These are phyloP conservation scores for Solanum pimpinellifolium DNA, from an alignment of 257 asterid species.

Conservation along the genomic window DNA sequence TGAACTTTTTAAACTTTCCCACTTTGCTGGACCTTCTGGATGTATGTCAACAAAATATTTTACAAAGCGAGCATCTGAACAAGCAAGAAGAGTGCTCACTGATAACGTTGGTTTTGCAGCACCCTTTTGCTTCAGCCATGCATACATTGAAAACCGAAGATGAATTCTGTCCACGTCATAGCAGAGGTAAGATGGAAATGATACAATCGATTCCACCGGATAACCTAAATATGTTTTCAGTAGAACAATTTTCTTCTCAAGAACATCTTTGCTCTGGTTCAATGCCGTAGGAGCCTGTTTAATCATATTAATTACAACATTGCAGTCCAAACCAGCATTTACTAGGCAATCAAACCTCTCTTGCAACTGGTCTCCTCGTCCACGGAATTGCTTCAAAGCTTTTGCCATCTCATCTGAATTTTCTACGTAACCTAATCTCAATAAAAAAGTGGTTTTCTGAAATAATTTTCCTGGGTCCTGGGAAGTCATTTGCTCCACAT, in stretches of 20 bases:
- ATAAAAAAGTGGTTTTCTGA: conserved; percentile 50
- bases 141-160: conserved; percentile 59
- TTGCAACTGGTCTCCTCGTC: conserved; percentile 89
- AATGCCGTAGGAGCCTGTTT: conserved; percentile 56
- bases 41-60: conserved; percentile 63
- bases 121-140: conserved; percentile 71
- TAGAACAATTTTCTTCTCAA: conserved; percentile 47
- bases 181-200: conserved; percentile 67
- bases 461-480: conserved; percentile 40
- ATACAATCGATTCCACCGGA: conserved; percentile 53
- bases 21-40: conserved; percentile 68
- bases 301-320: conserved; percentile 52
- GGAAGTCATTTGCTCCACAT: conserved; percentile 19
- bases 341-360: conserved; percentile 85
- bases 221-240: conserved; percentile 51
- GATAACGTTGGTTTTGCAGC: conserved; percentile 64
- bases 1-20: conserved; percentile 46
- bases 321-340: conserved; percentile 64
- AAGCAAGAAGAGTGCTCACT: conserved; percentile 62
- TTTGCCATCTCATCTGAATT: conserved; percentile 84
- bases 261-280: conserved; percentile 60
- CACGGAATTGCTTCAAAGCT: conserved; percentile 66
- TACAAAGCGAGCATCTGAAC: conserved; percentile 54
- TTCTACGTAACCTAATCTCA: conserved; percentile 60
- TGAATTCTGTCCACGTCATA: conserved; percentile 63